Conservation (phyloP, 768 basidiomycete genomes). For the Termitomyces sp. region DNA sequence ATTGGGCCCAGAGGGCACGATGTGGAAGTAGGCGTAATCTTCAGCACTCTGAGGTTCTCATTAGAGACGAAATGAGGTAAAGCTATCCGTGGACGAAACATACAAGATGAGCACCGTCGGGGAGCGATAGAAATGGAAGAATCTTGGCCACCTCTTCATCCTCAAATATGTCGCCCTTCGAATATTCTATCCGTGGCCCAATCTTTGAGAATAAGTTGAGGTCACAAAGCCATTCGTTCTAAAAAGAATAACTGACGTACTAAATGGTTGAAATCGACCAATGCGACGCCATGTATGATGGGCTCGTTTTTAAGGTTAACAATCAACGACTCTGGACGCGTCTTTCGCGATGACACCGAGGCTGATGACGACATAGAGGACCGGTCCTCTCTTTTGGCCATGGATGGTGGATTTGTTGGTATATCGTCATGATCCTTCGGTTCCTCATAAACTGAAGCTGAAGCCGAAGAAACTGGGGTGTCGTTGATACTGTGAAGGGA, state of each 20-base stretch:
- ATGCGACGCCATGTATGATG: constrained; percentile 79
- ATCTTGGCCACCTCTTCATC: constrained; percentile 85
- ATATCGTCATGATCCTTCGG: constrained; percentile 32
- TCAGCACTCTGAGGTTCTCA: constrained; percentile 62
- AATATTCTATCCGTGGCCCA: constrained; percentile 89
- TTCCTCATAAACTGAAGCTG: constrained; percentile 46
- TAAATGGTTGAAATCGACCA: constrained; percentile 95
- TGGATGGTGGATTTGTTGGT: constrained; percentile 61
- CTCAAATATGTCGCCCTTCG: constrained; percentile 72
- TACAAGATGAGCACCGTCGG: constrained; percentile 95
- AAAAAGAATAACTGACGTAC: constrained; percentile 41
- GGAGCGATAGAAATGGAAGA: constrained; percentile 92
- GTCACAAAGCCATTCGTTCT: neutral
- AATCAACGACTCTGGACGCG: constrained; percentile 77
- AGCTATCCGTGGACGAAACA: constrained; percentile 26
- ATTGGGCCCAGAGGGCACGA: constrained; percentile 69
- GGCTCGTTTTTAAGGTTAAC: constrained; percentile 58
- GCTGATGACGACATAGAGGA: constrained; percentile 63
- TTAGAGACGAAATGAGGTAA: neutral
- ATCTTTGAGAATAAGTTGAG: constrained; percentile 48
- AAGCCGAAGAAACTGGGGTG: constrained; percentile 51
- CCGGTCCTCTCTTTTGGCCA: constrained; percentile 42
- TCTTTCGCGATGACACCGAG: constrained; percentile 66
- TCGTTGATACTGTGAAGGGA: constrained; percentile 43
- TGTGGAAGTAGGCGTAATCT: constrained; percentile 96